Base-by-base conservation (phyloP, 2,329 filamentous ascomycete species). In the Zopfia rhizophila region DNA sequence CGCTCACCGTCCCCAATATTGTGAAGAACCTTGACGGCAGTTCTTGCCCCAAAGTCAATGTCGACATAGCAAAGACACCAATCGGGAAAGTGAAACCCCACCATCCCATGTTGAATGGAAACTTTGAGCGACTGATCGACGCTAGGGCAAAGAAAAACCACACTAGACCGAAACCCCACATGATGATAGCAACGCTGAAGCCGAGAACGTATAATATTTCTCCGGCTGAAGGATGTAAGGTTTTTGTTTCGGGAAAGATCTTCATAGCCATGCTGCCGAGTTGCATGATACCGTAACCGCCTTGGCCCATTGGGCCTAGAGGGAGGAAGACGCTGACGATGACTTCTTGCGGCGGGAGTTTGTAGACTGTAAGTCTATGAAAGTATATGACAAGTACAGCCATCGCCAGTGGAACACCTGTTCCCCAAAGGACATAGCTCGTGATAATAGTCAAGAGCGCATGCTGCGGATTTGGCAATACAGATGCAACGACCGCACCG, bases 261-360 rank as follows among this genome's bases (percentile, higher is more conserved):
- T 62, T 58, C 23, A 68, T 62, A 1, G 78, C 74, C 5, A 76
- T 70, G 18, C 74, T 75, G 1, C 75, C 75, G 14, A 82, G 72
- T 27, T 77, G 68, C 59, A 82, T 73, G 12, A 86, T 81, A 0
- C 73, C 81, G 58, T 81, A 89, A 3, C 83, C 83, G 12, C 85
- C 86, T 58, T 87, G 84, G 0, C 86, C 86, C 4, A 88, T 72
- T 0, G 86, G 85, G 0, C 86, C 86, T 0, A 89, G 74, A 1
- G 87, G 86, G 0, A 89, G 72, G 56, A 89, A 87, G 3, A 84
- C 80, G 10, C 81, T 85, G 17, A 88, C 85, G 37, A 89, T 86
- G 42, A 84, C 81, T 63, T 88, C 86, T 38, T 81, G 76, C 0
- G 84, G 80, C 0, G 86, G 86, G 6, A 89, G 76, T 18, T 84